Evolutionary conservation across 495 filamentous ascomycete genomes (phyloP), one percentile per base, ranked within the genome.

Genomic region (Xylaria cubensis): DNA sequence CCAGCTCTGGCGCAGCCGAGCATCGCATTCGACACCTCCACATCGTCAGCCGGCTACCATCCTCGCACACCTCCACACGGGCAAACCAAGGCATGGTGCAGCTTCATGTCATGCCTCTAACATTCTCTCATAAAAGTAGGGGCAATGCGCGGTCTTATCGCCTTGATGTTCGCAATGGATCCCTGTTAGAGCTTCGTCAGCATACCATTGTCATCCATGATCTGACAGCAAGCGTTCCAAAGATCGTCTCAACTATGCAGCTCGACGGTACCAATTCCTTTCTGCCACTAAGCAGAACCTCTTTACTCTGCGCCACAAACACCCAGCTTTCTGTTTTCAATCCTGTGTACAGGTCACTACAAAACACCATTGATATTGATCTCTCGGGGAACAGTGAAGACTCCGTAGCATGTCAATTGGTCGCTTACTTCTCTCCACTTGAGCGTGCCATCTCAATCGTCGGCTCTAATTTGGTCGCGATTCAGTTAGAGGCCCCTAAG

Each of bases 401-500:
- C 24, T 56, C 48, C n/a, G 73, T 64, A 24, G 70, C 72, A 3
- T 85, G 79, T 61, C 72, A 81, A 17, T 86, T 93, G 62, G 79
- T 90, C 56, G 84, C 85, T 65, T 91, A 92, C 73, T 90, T 91
- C 69, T 83, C 87, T 6, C 89, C 89, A 67, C 83, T 91, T 42
- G 89, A 90, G 59, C 82, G 89, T 53, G 90, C 87, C 4, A 83
- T 92, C 24, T 89, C 88, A 3, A 83, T 90, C 6, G 83, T 85
- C 32, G 88, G 85, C 58, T 86, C 85, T 56, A 82, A 84, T 6
- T 76, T 93, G 26, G 77, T 91, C 61, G 89, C 87, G 4, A 85
- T 92, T 63, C 90, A 92, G 74, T 78, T 93, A 29, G 90, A 90
- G 75, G 86, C 88, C 4, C 87, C 88, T 0, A 85, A 88, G 80